Percentiles rank a stretch among this genome's conserved stretches.
These are phyloP conservation scores for Aspergillus sp. DNA, from an alignment of 2,329 filamentous ascomycete species.

Conservation along the genomic window DNA sequence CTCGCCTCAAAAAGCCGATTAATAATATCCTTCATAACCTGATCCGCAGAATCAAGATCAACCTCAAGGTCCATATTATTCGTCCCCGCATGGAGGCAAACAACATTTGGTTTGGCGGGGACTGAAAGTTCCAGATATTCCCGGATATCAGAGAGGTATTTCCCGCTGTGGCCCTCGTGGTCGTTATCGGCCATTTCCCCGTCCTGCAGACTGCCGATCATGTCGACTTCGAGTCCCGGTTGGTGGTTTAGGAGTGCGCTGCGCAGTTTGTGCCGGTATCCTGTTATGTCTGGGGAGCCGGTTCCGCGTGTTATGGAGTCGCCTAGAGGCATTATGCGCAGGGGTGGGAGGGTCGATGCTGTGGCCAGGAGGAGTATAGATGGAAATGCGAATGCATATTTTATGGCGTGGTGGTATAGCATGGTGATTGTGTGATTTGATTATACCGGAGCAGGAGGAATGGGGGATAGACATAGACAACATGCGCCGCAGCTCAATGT, in stretches of 20 bases:
- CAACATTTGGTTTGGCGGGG: neutral
- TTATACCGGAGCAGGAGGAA: too few relatives aligned
- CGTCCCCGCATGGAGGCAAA: neutral
- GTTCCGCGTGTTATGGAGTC: constrained; percentile 1
- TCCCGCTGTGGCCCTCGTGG: constrained; percentile 1
- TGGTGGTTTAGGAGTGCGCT: neutral
- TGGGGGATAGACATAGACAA: too few relatives aligned
- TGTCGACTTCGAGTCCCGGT: neutral
- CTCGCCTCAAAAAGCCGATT: neutral
- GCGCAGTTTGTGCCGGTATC: neutral
- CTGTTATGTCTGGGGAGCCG: neutral
- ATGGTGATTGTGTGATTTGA: too few relatives aligned
- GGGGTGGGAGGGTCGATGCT: neutral
- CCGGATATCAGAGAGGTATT: neutral
- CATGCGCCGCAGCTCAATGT: too few relatives aligned
- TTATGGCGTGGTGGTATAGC: too few relatives aligned
- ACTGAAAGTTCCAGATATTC: neutral
- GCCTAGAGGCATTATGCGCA: constrained; percentile 3
- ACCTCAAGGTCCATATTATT: neutral
- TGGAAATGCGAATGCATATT: too few relatives aligned
- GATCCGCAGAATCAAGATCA: neutral
- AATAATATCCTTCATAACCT: neutral
- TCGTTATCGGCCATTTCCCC: neutral
- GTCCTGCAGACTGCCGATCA: neutral
- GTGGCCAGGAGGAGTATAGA: too few relatives aligned